These are phyloP conservation scores for Leptomonas pyrrhocoris DNA, from an alignment of 208 protist species.

Conservation along the genomic window DNA sequence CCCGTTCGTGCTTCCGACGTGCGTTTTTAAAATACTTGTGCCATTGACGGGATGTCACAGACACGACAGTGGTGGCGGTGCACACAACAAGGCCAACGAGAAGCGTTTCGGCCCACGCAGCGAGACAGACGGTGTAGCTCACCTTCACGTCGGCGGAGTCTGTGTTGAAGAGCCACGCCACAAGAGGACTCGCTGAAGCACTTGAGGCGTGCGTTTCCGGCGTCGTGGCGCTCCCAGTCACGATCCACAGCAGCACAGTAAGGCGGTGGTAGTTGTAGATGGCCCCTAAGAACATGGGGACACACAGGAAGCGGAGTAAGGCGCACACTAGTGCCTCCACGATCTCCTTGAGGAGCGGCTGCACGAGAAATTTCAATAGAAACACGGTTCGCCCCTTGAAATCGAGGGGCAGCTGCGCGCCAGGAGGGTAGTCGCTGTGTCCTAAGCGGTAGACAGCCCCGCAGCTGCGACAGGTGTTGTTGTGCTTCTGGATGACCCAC, in stretches of 20 bases:
- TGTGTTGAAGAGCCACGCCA: slow-evolving; percentile 9
- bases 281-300: slow-evolving; percentile 32
- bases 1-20: slow-evolving; percentile 2
- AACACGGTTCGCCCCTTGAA: slow-evolving; percentile 18
- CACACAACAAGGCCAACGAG: slow-evolving; percentile 30
- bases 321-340: slow-evolving; percentile 16
- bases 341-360: slow-evolving; percentile 22
- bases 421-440: slow-evolving; percentile 30
- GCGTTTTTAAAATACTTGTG: slow-evolving; percentile 21
- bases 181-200: neutral
- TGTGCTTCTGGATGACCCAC: slow-evolving; percentile 65
- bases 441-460: slow-evolving; percentile 48
- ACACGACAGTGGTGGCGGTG: slow-evolving; percentile 15
- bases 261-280: slow-evolving; percentile 26
- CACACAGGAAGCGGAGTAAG: slow-evolving; percentile 32
- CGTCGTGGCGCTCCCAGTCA: neutral
- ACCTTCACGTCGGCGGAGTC: neutral
- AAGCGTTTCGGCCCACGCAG: slow-evolving; percentile 20
- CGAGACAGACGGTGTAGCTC: slow-evolving; percentile 8
- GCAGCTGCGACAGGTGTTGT: slow-evolving; percentile 58
- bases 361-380: slow-evolving; percentile 14
- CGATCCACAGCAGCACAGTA: slow-evolving; percentile 16
- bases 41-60: slow-evolving; percentile 25
- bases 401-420: slow-evolving; percentile 19
- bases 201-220: neutral